Base-by-base conservation (phyloP, 352 stramenopile species). In the Blastocystis sp. region DNA sequence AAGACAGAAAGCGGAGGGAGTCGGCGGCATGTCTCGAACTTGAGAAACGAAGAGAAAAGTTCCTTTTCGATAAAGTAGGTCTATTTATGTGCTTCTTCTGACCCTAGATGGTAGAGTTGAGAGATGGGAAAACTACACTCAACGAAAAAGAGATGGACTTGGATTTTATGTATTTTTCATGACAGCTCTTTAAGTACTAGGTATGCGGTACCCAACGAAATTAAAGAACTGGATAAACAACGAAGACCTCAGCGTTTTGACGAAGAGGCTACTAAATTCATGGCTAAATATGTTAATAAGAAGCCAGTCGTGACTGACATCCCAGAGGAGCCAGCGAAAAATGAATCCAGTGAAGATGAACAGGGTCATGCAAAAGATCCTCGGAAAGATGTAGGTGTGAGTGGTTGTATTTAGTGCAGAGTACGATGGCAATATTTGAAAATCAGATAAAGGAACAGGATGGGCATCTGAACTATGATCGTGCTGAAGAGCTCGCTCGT, bases 381-480 rank as follows among this genome's bases (percentile, higher is more conserved):
- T n/a, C 70, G 34, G 4, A 63, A 37, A 63, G 9, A 65, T 43
- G 70, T 81, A 63, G 11, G 39, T 34, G 6, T 64, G 34, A 0
- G 0, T 3, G 0, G 24, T 3, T 16, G 18, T 16, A 41, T 81
- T 8, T 81, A 24, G n/a, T 65, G 3, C 65, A 81, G 70, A 65
- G 37, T 63, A 39, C 45, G 6, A 62, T 81, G 26, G 41, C 39
- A 16, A 41, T 81, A 4, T 81, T 62, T 65, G 70, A 81, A 43
- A 81, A 37, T 4, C 34, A 47, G 26, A 41, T 81, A 3, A 81
- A 81, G 70, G 70, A 81, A 13, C 24, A 81, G 16, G 50, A 81
- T 81, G 70, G 70, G 18, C 24, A 81, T 24, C 50, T 81, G 70
- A 81, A 81, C 70, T 81, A 64, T 43, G 70, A 81, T 65, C 70